Conservation (phyloP, 768 basidiomycete species). For the Rhizopogon roseolus region DNA sequence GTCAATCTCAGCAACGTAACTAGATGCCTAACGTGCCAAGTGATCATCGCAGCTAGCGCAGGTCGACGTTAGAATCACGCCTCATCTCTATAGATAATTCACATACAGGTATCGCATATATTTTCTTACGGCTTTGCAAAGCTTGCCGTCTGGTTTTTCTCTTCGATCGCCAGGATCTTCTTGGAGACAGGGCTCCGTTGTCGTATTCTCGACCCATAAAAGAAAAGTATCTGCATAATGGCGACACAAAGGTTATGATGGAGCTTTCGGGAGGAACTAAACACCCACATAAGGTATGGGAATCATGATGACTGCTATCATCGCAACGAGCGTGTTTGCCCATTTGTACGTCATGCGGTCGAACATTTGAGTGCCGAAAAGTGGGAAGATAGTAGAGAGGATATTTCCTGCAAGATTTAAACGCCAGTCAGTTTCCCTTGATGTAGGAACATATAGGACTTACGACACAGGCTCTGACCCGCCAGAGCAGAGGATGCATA, state of each 20-base stretch:
- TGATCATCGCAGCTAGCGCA: too few species aligned
- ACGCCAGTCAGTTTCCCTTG: neutral
- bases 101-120: neutral
- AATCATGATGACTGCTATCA: conserved; percentile 50
- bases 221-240: conserved; percentile 22
- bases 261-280: too few species aligned
- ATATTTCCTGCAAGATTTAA: conserved; percentile 37
- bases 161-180: conserved; percentile 7
- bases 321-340: conserved; percentile 55
- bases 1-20: too few species aligned
- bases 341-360: conserved; percentile 49
- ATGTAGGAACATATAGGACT: conserved; percentile 14
- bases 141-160: neutral
- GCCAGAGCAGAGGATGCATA: conserved; percentile 70
- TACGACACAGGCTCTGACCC: conserved; percentile 58
- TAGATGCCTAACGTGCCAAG: too few species aligned
- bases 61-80: too few species aligned
- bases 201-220: conserved; percentile 28
- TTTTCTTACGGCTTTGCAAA: neutral
- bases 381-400: conserved; percentile 48
- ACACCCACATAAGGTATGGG: conserved; percentile 53
- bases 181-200: conserved; percentile 23
- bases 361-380: conserved; percentile 63
- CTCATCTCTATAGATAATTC: neutral
- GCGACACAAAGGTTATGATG: too few species aligned